Conservation (phyloP, 2,329 filamentous ascomycete genomes). For the Diaporthe capsici region DNA sequence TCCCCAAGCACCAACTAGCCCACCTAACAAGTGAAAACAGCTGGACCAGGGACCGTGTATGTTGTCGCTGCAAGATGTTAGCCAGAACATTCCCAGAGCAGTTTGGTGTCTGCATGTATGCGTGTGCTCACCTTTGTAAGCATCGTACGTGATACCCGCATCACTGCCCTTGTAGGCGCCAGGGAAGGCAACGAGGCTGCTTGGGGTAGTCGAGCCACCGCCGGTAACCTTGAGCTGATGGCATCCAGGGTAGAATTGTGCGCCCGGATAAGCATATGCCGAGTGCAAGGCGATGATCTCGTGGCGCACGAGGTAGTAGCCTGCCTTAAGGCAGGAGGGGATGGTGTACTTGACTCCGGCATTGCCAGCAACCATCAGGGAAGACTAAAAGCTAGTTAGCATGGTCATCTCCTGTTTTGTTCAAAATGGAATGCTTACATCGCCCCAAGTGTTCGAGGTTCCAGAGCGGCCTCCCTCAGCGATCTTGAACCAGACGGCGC, state of each 20-base stretch:
- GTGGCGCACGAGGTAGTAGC: slow-evolving; percentile 71
- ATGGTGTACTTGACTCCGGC: slow-evolving; percentile 65
- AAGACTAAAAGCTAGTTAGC: slow-evolving; percentile 43
- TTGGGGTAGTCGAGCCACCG: slow-evolving; percentile 58
- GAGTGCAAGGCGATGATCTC: slow-evolving; percentile 70
- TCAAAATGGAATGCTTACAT: slow-evolving; percentile 47
- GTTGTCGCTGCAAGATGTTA: slow-evolving; percentile 48
- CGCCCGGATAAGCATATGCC: slow-evolving; percentile 63
- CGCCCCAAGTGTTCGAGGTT: slow-evolving; percentile 64
- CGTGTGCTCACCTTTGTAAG: slow-evolving; percentile 61
- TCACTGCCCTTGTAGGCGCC: slow-evolving; percentile 66
- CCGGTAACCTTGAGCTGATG: slow-evolving; percentile 70
- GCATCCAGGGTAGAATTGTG: slow-evolving; percentile 71
- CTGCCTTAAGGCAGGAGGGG: slow-evolving; percentile 64
- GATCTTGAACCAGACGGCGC: slow-evolving; percentile 70
- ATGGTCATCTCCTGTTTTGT: neutral
- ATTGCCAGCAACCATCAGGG: slow-evolving; percentile 60
- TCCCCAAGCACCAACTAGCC: neutral
- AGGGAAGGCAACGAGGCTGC: slow-evolving; percentile 63
- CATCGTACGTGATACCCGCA: slow-evolving; percentile 66
- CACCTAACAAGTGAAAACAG: slow-evolving; percentile 61
- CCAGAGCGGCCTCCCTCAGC: slow-evolving; percentile 64
- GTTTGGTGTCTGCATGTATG: too few species aligned
- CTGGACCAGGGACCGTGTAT: slow-evolving; percentile 64
- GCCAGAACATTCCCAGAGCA: neutral